phyloP scores from a whole-genome alignment of 805 yeast species.

The Yamadazyma olivae region DNA sequence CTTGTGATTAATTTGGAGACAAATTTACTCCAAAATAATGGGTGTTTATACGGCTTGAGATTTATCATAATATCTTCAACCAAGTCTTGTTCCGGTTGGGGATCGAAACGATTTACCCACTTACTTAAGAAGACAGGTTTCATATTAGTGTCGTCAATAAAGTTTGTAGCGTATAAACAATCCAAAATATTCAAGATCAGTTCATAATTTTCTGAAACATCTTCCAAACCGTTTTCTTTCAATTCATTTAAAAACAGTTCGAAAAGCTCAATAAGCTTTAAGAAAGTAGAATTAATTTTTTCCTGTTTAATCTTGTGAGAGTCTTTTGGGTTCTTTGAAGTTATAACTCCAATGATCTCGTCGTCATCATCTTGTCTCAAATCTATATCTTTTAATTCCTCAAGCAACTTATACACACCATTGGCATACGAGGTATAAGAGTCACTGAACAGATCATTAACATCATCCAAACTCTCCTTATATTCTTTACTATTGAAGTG shows the following conservation, averaged over 20 bases:
- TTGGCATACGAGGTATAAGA: conserved; percentile 48
- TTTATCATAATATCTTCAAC: conserved; percentile 45
- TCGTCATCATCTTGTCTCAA: conserved; percentile 15
- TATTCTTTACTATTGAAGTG: conserved; percentile 44
- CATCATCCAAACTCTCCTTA: conserved; percentile 26
- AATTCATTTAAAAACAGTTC: conserved; percentile 20
- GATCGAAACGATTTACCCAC: conserved; percentile 72
- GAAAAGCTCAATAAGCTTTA: conserved; percentile 26
- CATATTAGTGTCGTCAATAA: conserved; percentile 32
- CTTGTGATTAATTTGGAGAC: conserved; percentile 55
- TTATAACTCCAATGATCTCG: conserved; percentile 31
- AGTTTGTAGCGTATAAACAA: conserved; percentile 54
- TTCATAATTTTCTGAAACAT: conserved; percentile 21
- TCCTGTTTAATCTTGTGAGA: not conserved
- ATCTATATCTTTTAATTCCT: conserved; percentile 21
- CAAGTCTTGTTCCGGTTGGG: conserved; percentile 55
- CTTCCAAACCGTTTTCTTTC: conserved; percentile 25
- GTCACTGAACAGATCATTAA: conserved; percentile 38
- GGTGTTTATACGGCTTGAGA: conserved; percentile 46
- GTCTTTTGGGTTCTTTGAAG: conserved; percentile 8
- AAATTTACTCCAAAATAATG: conserved; percentile 61
- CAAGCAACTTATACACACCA: conserved; percentile 50
- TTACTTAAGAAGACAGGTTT: conserved; percentile 44
- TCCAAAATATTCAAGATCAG: conserved; percentile 53
- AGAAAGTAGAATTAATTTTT: conserved; percentile 22